phyloP scores from a whole-genome alignment of 768 basidiomycete species.

The Tylopilus balloui region DNA sequence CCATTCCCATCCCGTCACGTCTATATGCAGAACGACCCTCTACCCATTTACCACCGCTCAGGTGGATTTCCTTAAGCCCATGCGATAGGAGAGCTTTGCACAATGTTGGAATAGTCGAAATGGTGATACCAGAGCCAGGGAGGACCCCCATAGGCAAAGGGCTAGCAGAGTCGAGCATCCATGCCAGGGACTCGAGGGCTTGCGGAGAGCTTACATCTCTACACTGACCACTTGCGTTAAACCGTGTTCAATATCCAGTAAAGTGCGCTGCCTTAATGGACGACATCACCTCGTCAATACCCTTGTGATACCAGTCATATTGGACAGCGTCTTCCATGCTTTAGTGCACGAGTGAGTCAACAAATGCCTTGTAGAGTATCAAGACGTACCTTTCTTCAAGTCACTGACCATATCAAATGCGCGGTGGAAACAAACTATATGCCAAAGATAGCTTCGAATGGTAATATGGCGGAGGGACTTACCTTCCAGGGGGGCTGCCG shows the following conservation, averaged over 20 bases:
- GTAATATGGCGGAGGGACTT: neutral
- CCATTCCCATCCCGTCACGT: constrained; percentile 66
- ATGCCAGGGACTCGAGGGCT: constrained; percentile 39
- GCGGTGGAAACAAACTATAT: constrained; percentile 69
- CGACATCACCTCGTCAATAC: constrained; percentile 68
- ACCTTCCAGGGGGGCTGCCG: constrained; percentile 64
- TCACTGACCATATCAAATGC: constrained; percentile 72
- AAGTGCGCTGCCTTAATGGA: neutral
- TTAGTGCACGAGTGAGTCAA: constrained; percentile 1
- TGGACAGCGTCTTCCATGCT: constrained; percentile 42
- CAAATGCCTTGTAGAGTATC: neutral
- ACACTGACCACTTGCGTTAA: constrained; percentile 48
- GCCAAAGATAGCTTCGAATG: neutral
- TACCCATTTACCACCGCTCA: constrained; percentile 68
- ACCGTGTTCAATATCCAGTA: neutral
- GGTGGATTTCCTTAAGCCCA: constrained; percentile 65
- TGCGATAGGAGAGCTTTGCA: constrained; percentile 48
- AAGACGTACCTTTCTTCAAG: constrained; percentile 44
- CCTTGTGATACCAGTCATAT: constrained; percentile 63
- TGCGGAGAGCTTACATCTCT: constrained; percentile 35
- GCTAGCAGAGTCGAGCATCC: constrained; percentile 33
- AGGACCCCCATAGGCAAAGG: constrained; percentile 39
- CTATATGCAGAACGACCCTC: constrained; percentile 49
- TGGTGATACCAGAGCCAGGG: constrained; percentile 74
- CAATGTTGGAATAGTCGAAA: constrained; percentile 45